These are phyloP conservation scores for Cercis canadensis DNA, from an alignment of 306 rosid species.

Conservation along the genomic window DNA sequence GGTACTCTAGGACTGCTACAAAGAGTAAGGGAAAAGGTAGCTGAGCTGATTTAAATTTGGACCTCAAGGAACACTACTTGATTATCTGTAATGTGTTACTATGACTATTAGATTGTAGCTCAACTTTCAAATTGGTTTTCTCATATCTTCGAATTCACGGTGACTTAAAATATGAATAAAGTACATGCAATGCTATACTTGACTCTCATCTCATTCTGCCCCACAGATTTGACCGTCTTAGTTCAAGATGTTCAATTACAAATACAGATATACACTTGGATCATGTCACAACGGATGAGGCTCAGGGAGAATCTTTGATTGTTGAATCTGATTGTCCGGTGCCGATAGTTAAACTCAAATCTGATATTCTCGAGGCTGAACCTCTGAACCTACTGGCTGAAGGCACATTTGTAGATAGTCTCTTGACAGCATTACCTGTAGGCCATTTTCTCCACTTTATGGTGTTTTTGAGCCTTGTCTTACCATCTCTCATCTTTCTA, in stretches of 20 bases:
- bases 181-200: not conserved
- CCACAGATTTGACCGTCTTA: conserved; percentile 58
- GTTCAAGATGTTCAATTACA: conserved; percentile 73
- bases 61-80: not conserved
- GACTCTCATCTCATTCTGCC: not conserved
- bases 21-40: no score
- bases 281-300: conserved; percentile 50
- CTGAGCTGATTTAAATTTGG: conserved; percentile 7
- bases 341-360: conserved; percentile 58
- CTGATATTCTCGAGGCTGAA: conserved; percentile 75
- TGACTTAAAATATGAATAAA: not conserved
- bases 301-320: conserved; percentile 49
- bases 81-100: not conserved
- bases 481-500: conserved; percentile 36
- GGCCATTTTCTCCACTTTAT: conserved; percentile 35
- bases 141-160: not conserved
- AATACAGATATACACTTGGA: conserved; percentile 64
- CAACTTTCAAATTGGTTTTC: not conserved
- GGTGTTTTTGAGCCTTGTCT: conserved; percentile 20
- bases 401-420: conserved; percentile 72
- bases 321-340: conserved; percentile 63
- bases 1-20: no score
- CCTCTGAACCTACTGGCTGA: conserved; percentile 63
- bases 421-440: conserved; percentile 83
- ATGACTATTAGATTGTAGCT: not conserved